Base-by-base conservation (phyloP, 331 rosid species). In the Pyracantha coccinea region DNA sequence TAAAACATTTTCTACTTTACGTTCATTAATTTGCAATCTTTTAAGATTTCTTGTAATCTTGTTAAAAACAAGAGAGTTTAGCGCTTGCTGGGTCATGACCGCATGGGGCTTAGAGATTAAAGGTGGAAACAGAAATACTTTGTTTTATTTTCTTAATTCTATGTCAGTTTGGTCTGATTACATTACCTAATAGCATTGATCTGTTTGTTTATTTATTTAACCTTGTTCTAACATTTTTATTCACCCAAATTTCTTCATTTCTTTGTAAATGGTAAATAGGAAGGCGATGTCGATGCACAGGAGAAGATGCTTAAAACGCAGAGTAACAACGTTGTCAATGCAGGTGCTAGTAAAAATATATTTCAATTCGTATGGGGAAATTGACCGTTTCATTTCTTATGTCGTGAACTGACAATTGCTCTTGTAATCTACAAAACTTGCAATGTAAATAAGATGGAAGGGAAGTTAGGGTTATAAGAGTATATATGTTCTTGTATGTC, bases 351-450 rank as follows among this genome's bases (percentile, higher is more conserved):
- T 76, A 92, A 89, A 83, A 91, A 92, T 67, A 90, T 94, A 77
- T 94, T 87, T 78, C 88, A 87, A 77, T 82, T 94, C 27, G 87
- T 94, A 77, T 94, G 99, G 99, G 89, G 97, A 33, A 79, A 72
- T 59, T 76, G 70, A 71, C 23, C 12, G 28, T 53, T 62, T 8
- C 5, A 1, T 29, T 4, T 27, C 20, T 19, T 4, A 24, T 0
- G 16, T 66, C 11, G 24, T 41, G 21, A 41, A 12, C 50, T 0
- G 50, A 41, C 50, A 12, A 41, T 45, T 52, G 14, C 19, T 23
- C 66, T 3, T 31, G 52, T 20, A 53, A 2, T 29, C 63, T n/a
- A 32, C 32, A 7, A 12, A 69, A 19, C 20, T 52, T 52, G n/a
- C 47, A 2, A 55, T 55, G 66, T 21, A 55, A 14, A 71, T 55